A percentile compares a stretch with the other conserved stretches of the same genome.
Conservation (phyloP, 2,329 filamentous ascomycete genomes). For the Rutstroemia sp. region DNA sequence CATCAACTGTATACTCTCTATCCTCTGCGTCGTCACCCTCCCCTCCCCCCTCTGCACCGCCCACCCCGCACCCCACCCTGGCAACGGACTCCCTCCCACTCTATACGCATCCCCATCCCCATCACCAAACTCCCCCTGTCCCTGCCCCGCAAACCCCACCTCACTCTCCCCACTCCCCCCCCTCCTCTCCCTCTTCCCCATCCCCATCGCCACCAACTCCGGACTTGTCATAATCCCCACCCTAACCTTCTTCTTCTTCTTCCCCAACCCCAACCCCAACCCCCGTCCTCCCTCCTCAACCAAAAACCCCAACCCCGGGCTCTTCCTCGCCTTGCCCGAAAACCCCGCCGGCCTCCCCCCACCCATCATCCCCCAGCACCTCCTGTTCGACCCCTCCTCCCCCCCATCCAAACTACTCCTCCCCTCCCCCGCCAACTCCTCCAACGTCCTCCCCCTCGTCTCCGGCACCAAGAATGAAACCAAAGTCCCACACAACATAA, state of each 20-base stretch:
- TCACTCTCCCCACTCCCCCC: slow-evolving; percentile 9
- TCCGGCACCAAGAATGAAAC: slow-evolving; percentile 69
- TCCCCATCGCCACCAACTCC: slow-evolving; percentile 15
- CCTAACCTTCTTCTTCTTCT: slow-evolving; percentile 13
- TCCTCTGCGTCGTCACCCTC: slow-evolving; percentile 7
- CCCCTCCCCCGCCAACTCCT: slow-evolving; percentile 58
- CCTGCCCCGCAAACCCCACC: background rate
- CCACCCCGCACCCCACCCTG: slow-evolving; percentile 25
- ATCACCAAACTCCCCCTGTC: background rate
- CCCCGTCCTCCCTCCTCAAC: slow-evolving; percentile 3
- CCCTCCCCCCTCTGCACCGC: slow-evolving; percentile 17
- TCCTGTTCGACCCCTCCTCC: background rate
- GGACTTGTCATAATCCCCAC: slow-evolving; percentile 24
- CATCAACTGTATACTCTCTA: slow-evolving; percentile 24
- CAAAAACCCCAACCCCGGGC: background rate
- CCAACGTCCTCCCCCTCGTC: slow-evolving; percentile 67
- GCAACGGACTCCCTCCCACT: slow-evolving; percentile 11
- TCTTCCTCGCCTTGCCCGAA: background rate
- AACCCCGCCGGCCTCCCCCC: slow-evolving; percentile 24
- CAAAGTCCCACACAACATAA: slow-evolving; percentile 68
- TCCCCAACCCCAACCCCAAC: slow-evolving; percentile 16
- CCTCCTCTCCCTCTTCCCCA: background rate
- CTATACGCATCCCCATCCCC: background rate
- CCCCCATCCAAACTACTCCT: slow-evolving; percentile 1
- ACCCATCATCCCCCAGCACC: slow-evolving; percentile 15